Percentiles rank a stretch among this genome's conserved stretches.
These are phyloP conservation scores for Podospora fimiseda DNA, from an alignment of 495 filamentous ascomycete genomes.

Conservation along the genomic window DNA sequence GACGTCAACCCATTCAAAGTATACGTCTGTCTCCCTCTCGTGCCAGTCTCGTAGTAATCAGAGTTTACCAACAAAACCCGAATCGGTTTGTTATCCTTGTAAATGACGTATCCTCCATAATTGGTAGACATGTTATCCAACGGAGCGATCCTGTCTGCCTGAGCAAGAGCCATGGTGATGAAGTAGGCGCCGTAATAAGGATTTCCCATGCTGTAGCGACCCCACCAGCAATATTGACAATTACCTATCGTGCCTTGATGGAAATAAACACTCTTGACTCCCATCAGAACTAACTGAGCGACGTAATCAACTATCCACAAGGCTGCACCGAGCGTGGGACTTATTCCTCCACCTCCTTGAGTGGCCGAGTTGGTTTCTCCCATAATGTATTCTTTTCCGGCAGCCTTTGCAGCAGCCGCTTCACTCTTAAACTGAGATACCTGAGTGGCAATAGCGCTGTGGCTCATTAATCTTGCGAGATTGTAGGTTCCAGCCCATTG, in stretches of 20 bases:
- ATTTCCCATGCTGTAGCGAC: slow-evolving; percentile 47
- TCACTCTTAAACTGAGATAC: slow-evolving; percentile 45
- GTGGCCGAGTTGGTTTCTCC: slow-evolving; percentile 53
- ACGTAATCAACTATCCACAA: slow-evolving; percentile 58
- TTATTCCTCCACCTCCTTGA: slow-evolving; percentile 38
- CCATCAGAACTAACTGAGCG: slow-evolving; percentile 39
- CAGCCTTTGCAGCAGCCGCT: slow-evolving; percentile 37
- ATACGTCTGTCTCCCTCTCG: slow-evolving; percentile 39
- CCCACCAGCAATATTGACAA: slow-evolving; percentile 58
- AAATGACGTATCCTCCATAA: slow-evolving; percentile 50
- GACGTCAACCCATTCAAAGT: slow-evolving; percentile 38
- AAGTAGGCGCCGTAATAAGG: slow-evolving; percentile 56
- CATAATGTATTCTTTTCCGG: slow-evolving; percentile 49
- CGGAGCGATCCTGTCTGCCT: slow-evolving; percentile 43
- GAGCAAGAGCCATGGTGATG: slow-evolving; percentile 47
- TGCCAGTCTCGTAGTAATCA: slow-evolving; percentile 48
- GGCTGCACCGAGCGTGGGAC: slow-evolving; percentile 51
- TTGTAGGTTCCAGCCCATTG: slow-evolving; percentile 33
- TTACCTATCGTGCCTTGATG: slow-evolving; percentile 58
- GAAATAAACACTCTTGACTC: slow-evolving; percentile 51
- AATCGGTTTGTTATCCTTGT: slow-evolving; percentile 33
- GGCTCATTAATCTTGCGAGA: slow-evolving; percentile 46
- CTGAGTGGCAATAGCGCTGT: slow-evolving; percentile 35
- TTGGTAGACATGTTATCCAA: slow-evolving; percentile 44
- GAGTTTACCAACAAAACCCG: slow-evolving; percentile 51